phyloP scores from a whole-genome alignment of 106 monocot genomes.

The Dioscorea dumetorum region DNA sequence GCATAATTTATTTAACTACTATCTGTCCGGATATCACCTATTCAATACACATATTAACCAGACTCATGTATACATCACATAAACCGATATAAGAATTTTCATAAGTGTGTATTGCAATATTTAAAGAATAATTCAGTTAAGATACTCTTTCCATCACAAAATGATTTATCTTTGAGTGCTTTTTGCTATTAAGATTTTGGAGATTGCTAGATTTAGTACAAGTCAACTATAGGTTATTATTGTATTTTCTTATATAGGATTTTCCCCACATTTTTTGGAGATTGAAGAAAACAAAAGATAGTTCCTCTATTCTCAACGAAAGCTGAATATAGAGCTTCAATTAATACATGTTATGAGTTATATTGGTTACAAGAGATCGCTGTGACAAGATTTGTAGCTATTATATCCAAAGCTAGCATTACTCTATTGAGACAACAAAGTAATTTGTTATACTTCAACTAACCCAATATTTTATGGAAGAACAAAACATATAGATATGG shows the following conservation, averaged over 20 bases:
- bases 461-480: slow-evolving; percentile 13
- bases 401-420: background rate
- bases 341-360: slow-evolving; percentile 5
- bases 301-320: slow-evolving; percentile 10
- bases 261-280: background rate
- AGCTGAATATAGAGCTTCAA: slow-evolving; percentile 14
- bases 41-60: background rate
- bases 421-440: slow-evolving; percentile 19
- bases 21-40: background rate
- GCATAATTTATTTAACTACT: background rate
- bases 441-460: slow-evolving; percentile 3
- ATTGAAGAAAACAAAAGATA: slow-evolving; percentile 2
- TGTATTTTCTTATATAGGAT: slow-evolving; percentile 3
- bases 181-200: slow-evolving; percentile 12
- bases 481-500: slow-evolving; percentile 15
- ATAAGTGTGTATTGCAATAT: background rate
- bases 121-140: slow-evolving; percentile 1
- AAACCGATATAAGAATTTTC: background rate
- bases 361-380: slow-evolving; percentile 7
- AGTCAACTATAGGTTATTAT: slow-evolving; percentile 11
- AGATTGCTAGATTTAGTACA: background rate
- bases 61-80: background rate
- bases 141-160: background rate
- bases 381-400: slow-evolving; percentile 1
- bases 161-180: background rate